Percentiles rank a stretch among this genome's conserved stretches.
Evolutionary conservation across 2,329 filamentous ascomycete genomes (phyloP).

Genomic region (Xylaria sp.): DNA sequence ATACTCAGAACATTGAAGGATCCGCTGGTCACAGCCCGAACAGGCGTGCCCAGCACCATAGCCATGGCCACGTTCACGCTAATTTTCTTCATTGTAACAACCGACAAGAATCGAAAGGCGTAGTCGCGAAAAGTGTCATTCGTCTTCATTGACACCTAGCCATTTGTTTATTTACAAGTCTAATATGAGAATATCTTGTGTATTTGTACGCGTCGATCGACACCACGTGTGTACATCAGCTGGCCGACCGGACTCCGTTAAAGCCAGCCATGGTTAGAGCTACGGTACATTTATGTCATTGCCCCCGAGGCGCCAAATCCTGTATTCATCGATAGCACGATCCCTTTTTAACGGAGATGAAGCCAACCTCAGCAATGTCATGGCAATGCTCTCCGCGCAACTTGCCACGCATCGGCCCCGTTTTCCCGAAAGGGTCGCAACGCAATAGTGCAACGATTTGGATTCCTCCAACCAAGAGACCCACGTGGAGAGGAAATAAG

Average conservation of each 20-base stretch:
- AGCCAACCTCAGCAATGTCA: slow-evolving; percentile 14
- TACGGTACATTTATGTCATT: slow-evolving; percentile 12
- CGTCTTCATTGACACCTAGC: neutral
- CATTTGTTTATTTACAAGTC: neutral
- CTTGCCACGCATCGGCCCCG: slow-evolving; percentile 22
- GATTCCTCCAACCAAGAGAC: slow-evolving; percentile 7
- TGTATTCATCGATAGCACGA: slow-evolving; percentile 10
- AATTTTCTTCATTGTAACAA: slow-evolving; percentile 22
- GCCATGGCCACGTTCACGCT: slow-evolving; percentile 3
- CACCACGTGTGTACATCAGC: neutral
- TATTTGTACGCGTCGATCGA: slow-evolving; percentile 21
- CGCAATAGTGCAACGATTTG: slow-evolving; percentile 8
- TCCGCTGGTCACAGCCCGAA: slow-evolving; percentile 42
- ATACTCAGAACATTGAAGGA: slow-evolving; percentile 47
- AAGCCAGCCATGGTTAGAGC: slow-evolving; percentile 25
- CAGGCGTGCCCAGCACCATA: slow-evolving; percentile 13
- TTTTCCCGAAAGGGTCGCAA: slow-evolving; percentile 25
- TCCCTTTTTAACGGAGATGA: slow-evolving; percentile 4
- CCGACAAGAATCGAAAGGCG: neutral
- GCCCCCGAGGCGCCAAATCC: slow-evolving; percentile 5
- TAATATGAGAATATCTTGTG: neutral
- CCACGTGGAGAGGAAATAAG: neutral
- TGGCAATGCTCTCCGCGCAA: slow-evolving; percentile 11
- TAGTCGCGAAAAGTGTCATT: neutral
- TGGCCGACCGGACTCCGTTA: slow-evolving; percentile 7